phyloP scores from a whole-genome alignment of 192 early-diverging fungal species.

The Backusella parvicylindrica region DNA sequence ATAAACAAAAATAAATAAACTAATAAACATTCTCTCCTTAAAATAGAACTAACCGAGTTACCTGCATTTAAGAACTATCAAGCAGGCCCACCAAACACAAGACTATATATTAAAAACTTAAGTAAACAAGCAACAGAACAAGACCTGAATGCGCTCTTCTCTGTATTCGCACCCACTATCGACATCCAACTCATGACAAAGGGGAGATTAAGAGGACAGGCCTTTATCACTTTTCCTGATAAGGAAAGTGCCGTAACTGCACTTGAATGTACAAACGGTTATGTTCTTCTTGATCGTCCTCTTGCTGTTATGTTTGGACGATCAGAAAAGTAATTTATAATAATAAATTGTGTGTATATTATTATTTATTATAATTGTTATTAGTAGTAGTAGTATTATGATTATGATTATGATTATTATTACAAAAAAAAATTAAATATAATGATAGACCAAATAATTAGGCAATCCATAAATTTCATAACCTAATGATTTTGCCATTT shows the following conservation, averaged over 20 bases:
- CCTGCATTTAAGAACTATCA: slow-evolving; percentile 39
- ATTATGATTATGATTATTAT: neutral
- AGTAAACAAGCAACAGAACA: slow-evolving; percentile 29
- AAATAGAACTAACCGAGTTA: slow-evolving; percentile 37
- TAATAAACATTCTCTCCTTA: no score
- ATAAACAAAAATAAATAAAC: no score
- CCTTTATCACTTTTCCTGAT: slow-evolving; percentile 40
- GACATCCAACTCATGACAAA: slow-evolving; percentile 39
- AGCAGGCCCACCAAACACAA: slow-evolving; percentile 30
- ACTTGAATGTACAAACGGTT: slow-evolving; percentile 34
- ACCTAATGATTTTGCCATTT: slow-evolving; percentile 60
- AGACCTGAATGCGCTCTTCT: slow-evolving; percentile 34
- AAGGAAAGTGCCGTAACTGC: slow-evolving; percentile 27
- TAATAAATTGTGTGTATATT: neutral
- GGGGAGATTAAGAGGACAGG: slow-evolving; percentile 43
- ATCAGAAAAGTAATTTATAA: neutral
- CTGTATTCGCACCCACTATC: slow-evolving; percentile 12
- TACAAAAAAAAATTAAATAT: slow-evolving; percentile 19
- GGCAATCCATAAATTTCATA: slow-evolving; percentile 62
- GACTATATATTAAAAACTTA: slow-evolving; percentile 48
- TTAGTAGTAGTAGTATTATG: neutral
- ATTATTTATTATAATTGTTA: neutral
- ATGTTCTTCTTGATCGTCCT: slow-evolving; percentile 39
- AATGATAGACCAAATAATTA: slow-evolving; percentile 58
- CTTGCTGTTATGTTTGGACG: slow-evolving; percentile 38